Conservation (phyloP, 1,284 basidiomycete species). For the Quambalaria eucalypti region DNA sequence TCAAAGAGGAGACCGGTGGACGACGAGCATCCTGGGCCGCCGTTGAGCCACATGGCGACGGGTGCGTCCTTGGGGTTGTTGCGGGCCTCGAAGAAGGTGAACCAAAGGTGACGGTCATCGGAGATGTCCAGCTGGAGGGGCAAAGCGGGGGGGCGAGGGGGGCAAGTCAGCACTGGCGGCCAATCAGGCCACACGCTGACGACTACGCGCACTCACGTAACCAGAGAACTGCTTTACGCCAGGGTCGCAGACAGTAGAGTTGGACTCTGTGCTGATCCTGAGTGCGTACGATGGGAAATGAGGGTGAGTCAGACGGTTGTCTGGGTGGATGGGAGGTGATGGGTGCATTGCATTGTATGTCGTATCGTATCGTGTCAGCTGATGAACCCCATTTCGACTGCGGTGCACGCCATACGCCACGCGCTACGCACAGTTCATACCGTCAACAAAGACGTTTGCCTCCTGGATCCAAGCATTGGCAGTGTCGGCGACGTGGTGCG, state of each 20-base stretch:
- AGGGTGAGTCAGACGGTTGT: constrained; percentile 67
- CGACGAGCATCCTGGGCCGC: constrained; percentile 57
- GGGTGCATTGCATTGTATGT: too few relatives aligned
- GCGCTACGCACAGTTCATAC: constrained; percentile 13
- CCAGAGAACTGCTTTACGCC: constrained; percentile 70
- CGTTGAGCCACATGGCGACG: constrained; percentile 79
- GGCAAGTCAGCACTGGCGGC: too few relatives aligned
- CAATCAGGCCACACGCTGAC: too few relatives aligned
- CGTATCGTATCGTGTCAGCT: too few relatives aligned
- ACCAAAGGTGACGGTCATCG: constrained; percentile 76
- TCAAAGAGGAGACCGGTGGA: constrained; percentile 61
- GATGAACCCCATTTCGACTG: neutral
- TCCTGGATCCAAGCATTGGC: constrained; percentile 26
- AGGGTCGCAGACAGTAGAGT: constrained; percentile 61
- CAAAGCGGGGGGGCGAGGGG: too few relatives aligned
- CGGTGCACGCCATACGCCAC: neutral
- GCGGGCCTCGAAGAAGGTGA: constrained; percentile 78
- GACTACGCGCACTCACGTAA: too few relatives aligned
- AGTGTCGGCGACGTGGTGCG: constrained; percentile 20
- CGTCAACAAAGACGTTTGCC: constrained; percentile 48
- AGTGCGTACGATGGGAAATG: constrained; percentile 62
- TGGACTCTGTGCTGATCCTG: constrained; percentile 53
- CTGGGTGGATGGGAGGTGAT: too few relatives aligned
- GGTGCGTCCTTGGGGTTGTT: constrained; percentile 65
- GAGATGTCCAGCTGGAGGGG: constrained; percentile 81